phyloP scores from a whole-genome alignment of 495 filamentous ascomycete genomes.

The Haplographium delicatum region DNA sequence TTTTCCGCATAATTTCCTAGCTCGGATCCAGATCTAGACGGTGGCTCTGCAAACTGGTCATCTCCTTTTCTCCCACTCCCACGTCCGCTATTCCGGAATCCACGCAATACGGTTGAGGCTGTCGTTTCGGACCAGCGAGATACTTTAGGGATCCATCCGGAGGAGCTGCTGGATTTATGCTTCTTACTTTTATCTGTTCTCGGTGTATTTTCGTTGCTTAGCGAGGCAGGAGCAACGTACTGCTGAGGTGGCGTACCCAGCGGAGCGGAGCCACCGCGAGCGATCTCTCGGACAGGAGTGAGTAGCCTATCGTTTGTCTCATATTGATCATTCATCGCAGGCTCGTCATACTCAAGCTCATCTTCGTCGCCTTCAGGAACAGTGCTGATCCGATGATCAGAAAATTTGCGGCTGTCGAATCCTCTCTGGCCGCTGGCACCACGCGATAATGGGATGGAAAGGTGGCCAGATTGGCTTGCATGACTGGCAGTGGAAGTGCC shows the following conservation, averaged over 20 bases:
- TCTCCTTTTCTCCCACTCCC: conserved; percentile 41
- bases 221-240: conserved; percentile 46
- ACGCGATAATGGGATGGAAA: conserved; percentile 61
- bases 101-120: conserved; percentile 54
- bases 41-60: conserved; percentile 35
- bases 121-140: conserved; percentile 98
- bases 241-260: conserved; percentile 68
- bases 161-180: conserved; percentile 85
- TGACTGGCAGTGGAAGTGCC: conserved; percentile 68
- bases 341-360: conserved; percentile 52
- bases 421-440: conserved; percentile 53
- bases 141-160: conserved; percentile 80
- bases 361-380: conserved; percentile 75
- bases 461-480: conserved; percentile 68
- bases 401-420: conserved; percentile 56
- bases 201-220: conserved; percentile 74
- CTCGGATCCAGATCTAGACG: conserved; percentile 68
- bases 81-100: conserved; percentile 46
- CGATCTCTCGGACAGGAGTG: conserved; percentile 38
- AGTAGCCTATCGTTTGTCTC: conserved; percentile 45
- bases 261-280: conserved; percentile 57
- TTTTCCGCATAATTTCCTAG: conserved; percentile 61
- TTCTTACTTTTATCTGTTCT: conserved; percentile 73
- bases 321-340: conserved; percentile 34
- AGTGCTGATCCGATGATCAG: conserved; percentile 79